Evolutionary conservation across 2,329 filamentous ascomycete species (phyloP).

Genomic region (Tolypocladium cylindrosporum): DNA sequence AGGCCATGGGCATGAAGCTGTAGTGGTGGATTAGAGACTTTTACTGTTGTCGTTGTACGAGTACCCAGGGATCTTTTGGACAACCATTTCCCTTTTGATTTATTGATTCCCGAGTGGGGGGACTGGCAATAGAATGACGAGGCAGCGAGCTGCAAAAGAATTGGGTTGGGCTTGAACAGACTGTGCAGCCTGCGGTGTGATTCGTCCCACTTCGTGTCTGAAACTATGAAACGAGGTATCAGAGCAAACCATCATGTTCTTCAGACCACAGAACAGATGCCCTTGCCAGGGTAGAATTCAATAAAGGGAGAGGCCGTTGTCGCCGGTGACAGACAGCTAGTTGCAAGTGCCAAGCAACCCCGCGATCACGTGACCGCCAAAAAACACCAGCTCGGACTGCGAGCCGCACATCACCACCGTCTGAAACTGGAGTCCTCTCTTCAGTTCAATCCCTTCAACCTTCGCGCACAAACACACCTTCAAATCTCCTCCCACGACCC

Average conservation of each 20-base stretch:
- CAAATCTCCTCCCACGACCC: constrained; percentile 7
- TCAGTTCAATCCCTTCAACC: constrained; percentile 3
- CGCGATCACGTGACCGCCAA: constrained; percentile 23
- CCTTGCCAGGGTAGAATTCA: neutral
- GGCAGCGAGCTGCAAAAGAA: neutral
- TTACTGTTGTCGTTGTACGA: neutral
- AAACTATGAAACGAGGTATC: no score
- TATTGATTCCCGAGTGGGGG: neutral
- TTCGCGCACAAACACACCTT: constrained; percentile 7
- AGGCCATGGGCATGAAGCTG: constrained; percentile 92
- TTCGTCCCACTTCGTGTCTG: neutral
- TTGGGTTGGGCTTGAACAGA: neutral
- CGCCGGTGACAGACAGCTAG: neutral
- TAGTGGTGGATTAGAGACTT: constrained; percentile 29
- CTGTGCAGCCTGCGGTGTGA: neutral
- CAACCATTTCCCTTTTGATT: neutral
- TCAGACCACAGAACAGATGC: neutral
- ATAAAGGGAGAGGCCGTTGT: neutral
- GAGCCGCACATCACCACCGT: constrained; percentile 19
- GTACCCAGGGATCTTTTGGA: neutral
- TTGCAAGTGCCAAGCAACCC: constrained; percentile 12
- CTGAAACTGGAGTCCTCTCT: constrained; percentile 1
- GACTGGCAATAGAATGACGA: neutral
- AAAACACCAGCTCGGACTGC: constrained; percentile 11
- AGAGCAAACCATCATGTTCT: neutral